Evolutionary conservation across 75 land plant species (phyloP).

Genomic region (Cunninghamia lanceolata): DNA sequence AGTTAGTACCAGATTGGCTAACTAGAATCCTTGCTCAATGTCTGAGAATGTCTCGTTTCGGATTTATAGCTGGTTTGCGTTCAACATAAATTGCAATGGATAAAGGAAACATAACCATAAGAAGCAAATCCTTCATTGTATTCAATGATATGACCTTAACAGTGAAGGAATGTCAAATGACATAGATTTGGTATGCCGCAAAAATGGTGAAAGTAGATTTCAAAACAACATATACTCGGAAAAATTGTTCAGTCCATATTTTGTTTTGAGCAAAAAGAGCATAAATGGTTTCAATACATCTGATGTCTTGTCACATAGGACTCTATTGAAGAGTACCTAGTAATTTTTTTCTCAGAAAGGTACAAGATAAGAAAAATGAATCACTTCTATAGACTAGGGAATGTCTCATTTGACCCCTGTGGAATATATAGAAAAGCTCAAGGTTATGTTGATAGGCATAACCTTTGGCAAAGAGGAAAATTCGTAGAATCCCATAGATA

Average conservation of each 20-base stretch:
- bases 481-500: neutral
- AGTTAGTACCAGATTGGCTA: neutral
- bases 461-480: neutral
- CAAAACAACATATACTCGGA: neutral
- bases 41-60: neutral
- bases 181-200: neutral
- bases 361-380: neutral
- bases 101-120: neutral
- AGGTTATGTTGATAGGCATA: neutral
- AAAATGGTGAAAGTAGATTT: neutral
- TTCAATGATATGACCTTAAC: neutral
- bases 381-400: neutral
- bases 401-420: neutral
- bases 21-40: neutral
- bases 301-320: neutral
- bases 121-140: neutral
- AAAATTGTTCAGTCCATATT: neutral
- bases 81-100: neutral
- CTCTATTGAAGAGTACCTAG: neutral
- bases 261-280: neutral
- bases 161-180: neutral
- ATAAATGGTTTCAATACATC: neutral
- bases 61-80: neutral
- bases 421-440: neutral
- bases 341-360: neutral